These are phyloP conservation scores for Beverwykella pulmonaria DNA, from an alignment of 495 filamentous ascomycete species.

Conservation along the genomic window DNA sequence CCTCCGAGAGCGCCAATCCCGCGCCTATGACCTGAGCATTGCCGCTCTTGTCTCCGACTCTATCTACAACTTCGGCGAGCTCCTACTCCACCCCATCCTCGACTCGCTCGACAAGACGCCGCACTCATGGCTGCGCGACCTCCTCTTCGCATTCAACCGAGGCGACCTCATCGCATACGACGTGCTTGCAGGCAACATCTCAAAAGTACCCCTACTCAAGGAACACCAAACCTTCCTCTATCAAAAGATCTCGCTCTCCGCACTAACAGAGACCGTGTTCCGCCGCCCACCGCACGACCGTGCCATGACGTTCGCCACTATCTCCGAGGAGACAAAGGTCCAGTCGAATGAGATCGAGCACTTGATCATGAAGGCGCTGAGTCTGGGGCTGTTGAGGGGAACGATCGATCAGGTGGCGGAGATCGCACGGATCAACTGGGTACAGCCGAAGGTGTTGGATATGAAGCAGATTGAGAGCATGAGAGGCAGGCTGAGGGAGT, in stretches of 20 bases:
- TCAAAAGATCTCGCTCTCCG: conserved; percentile 95
- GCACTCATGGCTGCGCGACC: conserved; percentile 83
- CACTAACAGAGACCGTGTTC: conserved; percentile 95
- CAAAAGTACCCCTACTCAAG: conserved; percentile 74
- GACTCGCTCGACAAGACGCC: conserved; percentile 70
- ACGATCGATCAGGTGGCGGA: conserved; percentile 96
- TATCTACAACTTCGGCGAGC: conserved; percentile 99
- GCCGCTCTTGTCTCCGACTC: conserved; percentile 88
- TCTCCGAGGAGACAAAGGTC: conserved; percentile 90
- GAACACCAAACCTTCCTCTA: conserved; percentile 81
- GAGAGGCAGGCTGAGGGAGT: conserved; percentile 82
- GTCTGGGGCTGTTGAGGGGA: conserved; percentile 83
- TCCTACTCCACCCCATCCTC: conserved; percentile 94
- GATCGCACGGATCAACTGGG: conserved; percentile 95
- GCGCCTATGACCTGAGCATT: conserved; percentile 90
- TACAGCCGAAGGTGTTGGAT: conserved; percentile 96
- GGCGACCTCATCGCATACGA: conserved; percentile 89
- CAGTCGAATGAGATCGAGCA: conserved; percentile 90
- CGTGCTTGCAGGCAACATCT: conserved; percentile 73
- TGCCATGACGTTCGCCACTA: conserved; percentile 84
- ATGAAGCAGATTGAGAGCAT: conserved; percentile 95
- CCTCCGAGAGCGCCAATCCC: conserved; percentile 68
- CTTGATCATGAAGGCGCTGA: conserved; percentile 96
- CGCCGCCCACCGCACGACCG: conserved; percentile 93
- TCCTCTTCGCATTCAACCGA: conserved; percentile 96